Conservation (phyloP, 495 filamentous ascomycete genomes). For the Neurospora sp. region DNA sequence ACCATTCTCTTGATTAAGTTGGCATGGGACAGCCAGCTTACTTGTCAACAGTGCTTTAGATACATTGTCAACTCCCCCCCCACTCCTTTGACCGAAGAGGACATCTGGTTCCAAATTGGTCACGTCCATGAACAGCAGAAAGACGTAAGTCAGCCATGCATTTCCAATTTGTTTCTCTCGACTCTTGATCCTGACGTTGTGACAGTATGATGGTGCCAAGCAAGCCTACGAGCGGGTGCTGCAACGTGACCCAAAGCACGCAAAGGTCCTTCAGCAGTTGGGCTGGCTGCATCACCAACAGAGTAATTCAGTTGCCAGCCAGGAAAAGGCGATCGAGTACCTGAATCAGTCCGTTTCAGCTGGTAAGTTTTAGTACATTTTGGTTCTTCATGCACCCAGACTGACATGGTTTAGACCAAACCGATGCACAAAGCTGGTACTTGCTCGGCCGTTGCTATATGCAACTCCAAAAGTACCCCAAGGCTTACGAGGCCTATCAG, state of each 20-base stretch:
- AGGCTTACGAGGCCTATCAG: constrained; percentile 98
- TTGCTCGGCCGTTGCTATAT: constrained; percentile 97
- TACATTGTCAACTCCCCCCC: constrained; percentile 95
- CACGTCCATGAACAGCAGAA: constrained; percentile 99
- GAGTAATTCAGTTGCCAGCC: constrained; percentile 75
- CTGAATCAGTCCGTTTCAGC: constrained; percentile 93
- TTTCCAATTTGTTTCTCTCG: not conserved
- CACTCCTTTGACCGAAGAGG: constrained; percentile 87
- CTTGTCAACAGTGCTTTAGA: constrained; percentile 69
- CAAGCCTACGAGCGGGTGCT: constrained; percentile 85
- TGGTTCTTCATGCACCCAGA: not conserved
- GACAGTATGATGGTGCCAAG: constrained; percentile 85
- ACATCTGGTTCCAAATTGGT: constrained; percentile 99
- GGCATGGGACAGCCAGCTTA: constrained; percentile 19
- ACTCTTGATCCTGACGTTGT: constrained; percentile 20
- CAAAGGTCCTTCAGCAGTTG: constrained; percentile 95
- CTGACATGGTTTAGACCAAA: constrained; percentile 56
- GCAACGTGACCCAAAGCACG: constrained; percentile 90
- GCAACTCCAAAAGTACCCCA: constrained; percentile 98
- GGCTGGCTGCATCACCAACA: constrained; percentile 98
- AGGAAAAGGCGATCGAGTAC: constrained; percentile 94
- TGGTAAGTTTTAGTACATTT: constrained; percentile 46
- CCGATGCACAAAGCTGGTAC: constrained; percentile 97
- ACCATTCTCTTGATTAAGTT: not conserved
- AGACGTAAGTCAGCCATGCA: constrained; percentile 56